phyloP scores from a whole-genome alignment of 1,284 basidiomycete species.

The Microbotryomycetes sp. region DNA sequence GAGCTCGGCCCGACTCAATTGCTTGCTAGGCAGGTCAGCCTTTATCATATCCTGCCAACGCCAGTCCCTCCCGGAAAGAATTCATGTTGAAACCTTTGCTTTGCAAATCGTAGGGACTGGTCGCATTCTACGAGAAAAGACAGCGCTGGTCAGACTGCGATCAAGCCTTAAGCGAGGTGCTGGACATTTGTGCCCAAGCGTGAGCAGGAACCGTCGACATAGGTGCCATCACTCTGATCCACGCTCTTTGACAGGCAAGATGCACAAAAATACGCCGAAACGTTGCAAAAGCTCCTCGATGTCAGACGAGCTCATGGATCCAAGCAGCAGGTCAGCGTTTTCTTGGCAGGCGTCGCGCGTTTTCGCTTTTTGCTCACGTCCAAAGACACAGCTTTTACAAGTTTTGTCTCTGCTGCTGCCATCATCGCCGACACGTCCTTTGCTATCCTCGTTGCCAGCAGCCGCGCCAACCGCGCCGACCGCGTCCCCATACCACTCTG shows the following conservation, averaged over 20 bases:
- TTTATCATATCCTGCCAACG: neutral
- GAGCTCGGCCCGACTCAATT: constrained; percentile 36
- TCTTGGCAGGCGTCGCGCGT: neutral
- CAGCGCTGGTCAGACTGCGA: constrained; percentile 38
- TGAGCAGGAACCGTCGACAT: neutral
- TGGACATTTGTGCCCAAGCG: constrained; percentile 36
- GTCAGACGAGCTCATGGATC: constrained; percentile 57
- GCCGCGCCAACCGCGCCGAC: constrained; percentile 68
- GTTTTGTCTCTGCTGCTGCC: constrained; percentile 67
- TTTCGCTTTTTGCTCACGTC: neutral
- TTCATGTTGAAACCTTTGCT: neutral
- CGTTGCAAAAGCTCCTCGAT: constrained; percentile 67
- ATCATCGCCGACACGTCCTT: constrained; percentile 58
- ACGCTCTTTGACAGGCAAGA: constrained; percentile 54
- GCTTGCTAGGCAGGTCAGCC: constrained; percentile 40
- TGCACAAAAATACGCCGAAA: constrained; percentile 67
- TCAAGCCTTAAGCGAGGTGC: constrained; percentile 35
- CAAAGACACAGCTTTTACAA: constrained; percentile 52
- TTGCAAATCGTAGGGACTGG: constrained; percentile 37
- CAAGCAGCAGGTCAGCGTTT: constrained; percentile 49
- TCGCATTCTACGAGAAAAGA: constrained; percentile 40
- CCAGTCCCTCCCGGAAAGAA: neutral
- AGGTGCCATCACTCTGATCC: neutral
- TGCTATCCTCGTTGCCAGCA: constrained; percentile 59
- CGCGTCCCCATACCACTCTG: constrained; percentile 45